Evolutionary conservation across 1,139 yeast species (phyloP), one percentile per base, ranked within the genome.

Genomic region (Hansenula lynferdii): DNA sequence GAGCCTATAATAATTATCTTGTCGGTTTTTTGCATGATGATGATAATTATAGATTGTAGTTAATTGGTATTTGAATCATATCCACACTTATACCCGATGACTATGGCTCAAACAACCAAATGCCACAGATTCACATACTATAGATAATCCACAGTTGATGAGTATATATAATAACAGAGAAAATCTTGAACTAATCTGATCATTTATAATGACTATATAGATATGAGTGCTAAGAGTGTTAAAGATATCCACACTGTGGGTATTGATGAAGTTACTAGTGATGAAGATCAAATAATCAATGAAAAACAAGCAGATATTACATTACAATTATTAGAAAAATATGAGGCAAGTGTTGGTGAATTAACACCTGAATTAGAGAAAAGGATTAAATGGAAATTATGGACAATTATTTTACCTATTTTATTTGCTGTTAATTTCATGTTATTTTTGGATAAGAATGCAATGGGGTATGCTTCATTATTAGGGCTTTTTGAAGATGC

Each of bases 1-100:
- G 72, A 63, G 2, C 77, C 77, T 22, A 22, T 22, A 12, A 22
- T 22, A 9, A 22, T 19, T 20, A 25, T 25, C n/a, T n/a, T 25
- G 28, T 5, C 14, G 28, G 5, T 17, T 35, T n/a, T n/a, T n/a
- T n/a, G n/a, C n/a, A n/a, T n/a, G n/a, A n/a, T n/a, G n/a, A n/a
- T n/a, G n/a, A n/a, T n/a, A n/a, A n/a, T n/a, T n/a, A n/a, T n/a
- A n/a, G n/a, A n/a, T n/a, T n/a, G n/a, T n/a, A n/a, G n/a, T n/a
- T n/a, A n/a, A n/a, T n/a, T n/a, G n/a, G n/a, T n/a, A n/a, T n/a
- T n/a, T n/a, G n/a, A n/a, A n/a, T n/a, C n/a, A n/a, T n/a, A n/a
- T n/a, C n/a, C n/a, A n/a, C n/a, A n/a, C n/a, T n/a, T n/a, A n/a
- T n/a, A n/a, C n/a, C n/a, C n/a, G n/a, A n/a, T n/a, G n/a, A n/a